Evolutionary conservation across 257 asterid genomes (phyloP), one percentile per base, ranked within the genome.

Genomic region (Knoxia roxburghii): DNA sequence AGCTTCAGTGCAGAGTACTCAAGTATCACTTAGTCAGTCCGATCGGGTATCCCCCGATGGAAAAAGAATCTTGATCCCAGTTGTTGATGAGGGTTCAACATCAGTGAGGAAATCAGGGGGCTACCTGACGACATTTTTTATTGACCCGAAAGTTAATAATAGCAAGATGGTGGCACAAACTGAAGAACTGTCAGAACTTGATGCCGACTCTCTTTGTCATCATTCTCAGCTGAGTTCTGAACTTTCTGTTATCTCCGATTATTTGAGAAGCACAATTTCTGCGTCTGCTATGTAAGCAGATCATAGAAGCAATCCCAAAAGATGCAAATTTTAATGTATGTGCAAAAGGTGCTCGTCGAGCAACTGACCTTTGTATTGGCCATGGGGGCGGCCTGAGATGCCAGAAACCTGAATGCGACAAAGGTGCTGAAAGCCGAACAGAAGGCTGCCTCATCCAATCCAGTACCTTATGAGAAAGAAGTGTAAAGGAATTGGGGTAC

Each of bases 341-440:
- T 72, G 57, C 48, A 6, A 91, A 91, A 74, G 96, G 98, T 18
- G 95, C 95, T 69, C 83, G 98, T 6, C 95, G 96, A 40, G 87
- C 96, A 2, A 84, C 96, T 0, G 95, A 95, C 29, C 76, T 91
- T 40, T 89, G 98, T 72, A 91, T 91, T 45, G 90, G 94, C 26
- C 98, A 91, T 30, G 96, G 98, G 15, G 98, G 98, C 9, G 98
- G 98, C 15, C 91, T 82, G 74, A 84, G 96, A 73, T 91, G 98
- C 81, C 96, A 89, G 69, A 87, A 87, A 71, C 88, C 84, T 0
- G 94, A 91, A 5, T 91, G 98, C 76, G 80, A 67, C 68, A 89
- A 84, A 73, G 98, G 98, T 24, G 91, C 98, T 6, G 98, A 91
- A 76, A 89, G 94, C 76, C 89, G 98, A 41, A 91, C 96, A 0